Evolutionary conservation across 805 yeast species (phyloP).

Genomic region (Saccharomycopsis guyanensis): DNA sequence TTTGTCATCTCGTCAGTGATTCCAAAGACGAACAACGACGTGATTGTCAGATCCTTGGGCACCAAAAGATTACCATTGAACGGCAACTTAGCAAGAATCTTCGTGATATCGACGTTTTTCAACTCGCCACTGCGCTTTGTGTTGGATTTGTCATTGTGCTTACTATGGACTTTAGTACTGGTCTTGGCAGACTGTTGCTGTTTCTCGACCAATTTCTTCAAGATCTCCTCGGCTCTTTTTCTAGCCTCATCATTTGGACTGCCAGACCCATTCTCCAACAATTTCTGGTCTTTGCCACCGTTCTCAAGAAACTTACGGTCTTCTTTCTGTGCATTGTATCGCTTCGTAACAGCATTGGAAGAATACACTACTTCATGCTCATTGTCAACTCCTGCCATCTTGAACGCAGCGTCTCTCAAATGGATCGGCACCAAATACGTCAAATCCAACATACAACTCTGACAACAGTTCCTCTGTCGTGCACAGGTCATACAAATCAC

Average conservation of each 20-base stretch:
- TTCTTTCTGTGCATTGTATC: conserved; percentile 48
- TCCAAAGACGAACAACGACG: conserved; percentile 70
- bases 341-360: conserved; percentile 44
- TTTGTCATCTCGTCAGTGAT: conserved; percentile 60
- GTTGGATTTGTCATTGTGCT: conserved; percentile 1
- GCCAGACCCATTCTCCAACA: conserved; percentile 10
- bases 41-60: conserved; percentile 36
- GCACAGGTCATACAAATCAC: conserved; percentile 77
- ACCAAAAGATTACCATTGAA: conserved; percentile 47
- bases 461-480: conserved; percentile 74
- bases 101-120: conserved; percentile 39
- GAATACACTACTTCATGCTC: conserved; percentile 33
- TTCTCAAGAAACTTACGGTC: conserved; percentile 25
- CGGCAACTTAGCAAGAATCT: conserved; percentile 55
- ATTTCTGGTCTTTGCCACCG: conserved; percentile 10
- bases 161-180: conserved; percentile 11
- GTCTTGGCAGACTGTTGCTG: conserved; percentile 21
- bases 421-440: conserved; percentile 74
- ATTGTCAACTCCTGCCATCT: conserved; percentile 50
- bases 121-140: conserved; percentile 17
- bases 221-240: conserved; percentile 43
- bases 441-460: conserved; percentile 76
- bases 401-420: conserved; percentile 71
- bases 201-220: conserved; percentile 39
- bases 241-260: conserved; percentile 26